Conservation (phyloP, 2,329 filamentous ascomycete species). For the Fusarium sp. region DNA sequence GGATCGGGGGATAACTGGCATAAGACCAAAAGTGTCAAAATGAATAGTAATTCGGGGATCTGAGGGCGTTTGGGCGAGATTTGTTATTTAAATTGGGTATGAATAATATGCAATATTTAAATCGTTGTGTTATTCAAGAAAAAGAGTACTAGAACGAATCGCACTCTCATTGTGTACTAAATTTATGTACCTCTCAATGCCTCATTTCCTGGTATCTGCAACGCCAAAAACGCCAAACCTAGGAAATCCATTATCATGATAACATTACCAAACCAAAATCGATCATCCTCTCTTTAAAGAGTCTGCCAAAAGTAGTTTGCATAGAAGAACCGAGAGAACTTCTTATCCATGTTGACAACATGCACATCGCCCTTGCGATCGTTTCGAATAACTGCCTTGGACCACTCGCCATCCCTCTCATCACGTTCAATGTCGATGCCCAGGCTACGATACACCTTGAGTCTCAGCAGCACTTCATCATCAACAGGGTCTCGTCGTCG, state of each 20-base stretch:
- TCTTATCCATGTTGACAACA: constrained; percentile 92
- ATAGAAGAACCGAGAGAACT: constrained; percentile 91
- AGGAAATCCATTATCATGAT: constrained; percentile 22
- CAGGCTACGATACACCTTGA: constrained; percentile 91
- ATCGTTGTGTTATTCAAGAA: not conserved
- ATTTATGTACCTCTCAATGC: not conserved
- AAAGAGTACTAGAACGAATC: not conserved
- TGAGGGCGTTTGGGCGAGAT: constrained; percentile 24
- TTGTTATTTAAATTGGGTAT: not conserved
- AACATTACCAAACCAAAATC: not conserved
- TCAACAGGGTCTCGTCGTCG: constrained; percentile 62
- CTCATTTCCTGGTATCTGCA: constrained; percentile 36
- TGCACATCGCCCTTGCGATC: constrained; percentile 90
- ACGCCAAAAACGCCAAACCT: constrained; percentile 33
- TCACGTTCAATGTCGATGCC: constrained; percentile 89
- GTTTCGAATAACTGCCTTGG: constrained; percentile 86
- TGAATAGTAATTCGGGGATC: constrained; percentile 1
- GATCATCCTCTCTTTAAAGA: constrained; percentile 61
- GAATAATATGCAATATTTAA: not conserved
- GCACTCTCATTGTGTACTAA: not conserved
- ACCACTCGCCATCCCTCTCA: constrained; percentile 80
- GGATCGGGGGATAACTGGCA: not conserved
- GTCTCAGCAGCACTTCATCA: constrained; percentile 76
- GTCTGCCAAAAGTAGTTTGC: constrained; percentile 97
- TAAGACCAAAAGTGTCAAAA: not conserved